Evolutionary conservation across 345 rosid species (phyloP).

Genomic region (Corchorus olitorius): DNA sequence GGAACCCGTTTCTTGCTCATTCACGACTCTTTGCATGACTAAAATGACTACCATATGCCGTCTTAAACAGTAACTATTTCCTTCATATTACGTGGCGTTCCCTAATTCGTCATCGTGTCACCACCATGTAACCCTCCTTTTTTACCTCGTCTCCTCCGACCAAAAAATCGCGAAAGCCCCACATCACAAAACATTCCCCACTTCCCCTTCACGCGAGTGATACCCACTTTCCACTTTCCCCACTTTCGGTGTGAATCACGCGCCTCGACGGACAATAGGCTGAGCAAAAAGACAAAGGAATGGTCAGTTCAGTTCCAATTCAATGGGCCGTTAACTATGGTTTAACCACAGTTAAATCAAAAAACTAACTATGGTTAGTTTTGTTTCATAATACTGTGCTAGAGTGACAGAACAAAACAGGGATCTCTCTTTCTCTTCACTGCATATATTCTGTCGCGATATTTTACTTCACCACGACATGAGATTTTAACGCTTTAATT

Average conservation of each 20-base stretch:
- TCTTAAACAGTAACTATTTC: not conserved
- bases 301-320: conserved; percentile 10
- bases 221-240: not conserved
- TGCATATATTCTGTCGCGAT: not conserved
- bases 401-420: not conserved
- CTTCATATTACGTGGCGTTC: too few relatives aligned
- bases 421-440: not conserved
- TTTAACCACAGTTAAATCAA: not conserved
- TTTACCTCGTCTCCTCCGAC: conserved; percentile 5
- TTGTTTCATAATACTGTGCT: not conserved
- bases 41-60: not conserved
- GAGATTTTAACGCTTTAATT: conserved; percentile 2
- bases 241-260: not conserved
- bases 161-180: not conserved
- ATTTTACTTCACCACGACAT: not conserved
- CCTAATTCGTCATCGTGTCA: too few relatives aligned
- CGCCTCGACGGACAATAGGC: not conserved
- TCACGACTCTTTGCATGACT: not conserved
- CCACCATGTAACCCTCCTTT: too few relatives aligned
- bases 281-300: conserved; percentile 1
- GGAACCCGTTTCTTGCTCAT: too few relatives aligned
- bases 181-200: not conserved
- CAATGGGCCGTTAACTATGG: conserved; percentile 4
- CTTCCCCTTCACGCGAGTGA: not conserved
- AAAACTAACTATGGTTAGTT: not conserved